Evolutionary conservation across 306 rosid species (phyloP).

Genomic region (Oemleria cerasiformis): DNA sequence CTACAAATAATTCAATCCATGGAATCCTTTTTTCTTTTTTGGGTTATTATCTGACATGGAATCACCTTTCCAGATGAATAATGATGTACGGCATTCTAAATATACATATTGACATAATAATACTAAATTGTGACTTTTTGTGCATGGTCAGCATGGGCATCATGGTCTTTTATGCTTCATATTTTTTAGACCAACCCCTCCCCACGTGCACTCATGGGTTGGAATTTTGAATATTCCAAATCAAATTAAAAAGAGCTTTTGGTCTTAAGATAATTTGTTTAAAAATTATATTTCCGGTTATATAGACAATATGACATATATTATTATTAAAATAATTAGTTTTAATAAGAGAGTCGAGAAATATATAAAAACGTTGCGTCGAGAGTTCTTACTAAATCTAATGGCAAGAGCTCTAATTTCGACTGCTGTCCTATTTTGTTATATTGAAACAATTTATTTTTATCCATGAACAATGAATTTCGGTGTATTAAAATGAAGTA

Average conservation of each 20-base stretch:
- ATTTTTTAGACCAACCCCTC: slow-evolving; percentile 5
- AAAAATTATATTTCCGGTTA: no score
- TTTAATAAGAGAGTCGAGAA: no score
- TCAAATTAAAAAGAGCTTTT: slow-evolving; percentile 19
- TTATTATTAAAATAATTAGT: no score
- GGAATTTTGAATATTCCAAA: slow-evolving; percentile 30
- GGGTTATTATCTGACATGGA: background rate
- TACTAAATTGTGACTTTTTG: slow-evolving; percentile 13
- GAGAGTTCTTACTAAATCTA: no score
- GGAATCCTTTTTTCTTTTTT: background rate
- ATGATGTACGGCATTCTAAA: background rate
- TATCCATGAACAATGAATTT: no score
- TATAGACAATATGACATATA: no score
- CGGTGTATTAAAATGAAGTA: no score
- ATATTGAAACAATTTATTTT: no score
- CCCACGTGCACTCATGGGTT: slow-evolving; percentile 31
- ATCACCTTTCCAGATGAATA: background rate
- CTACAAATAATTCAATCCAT: background rate
- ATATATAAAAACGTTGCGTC: no score
- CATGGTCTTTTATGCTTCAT: background rate
- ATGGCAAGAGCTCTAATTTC: no score
- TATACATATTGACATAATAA: slow-evolving; percentile 6
- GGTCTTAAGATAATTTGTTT: background rate
- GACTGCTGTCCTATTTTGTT: no score
- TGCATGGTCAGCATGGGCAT: slow-evolving; percentile 10